Conservation (phyloP, 78 protist genomes). For the Chrysochromulina parva region DNA sequence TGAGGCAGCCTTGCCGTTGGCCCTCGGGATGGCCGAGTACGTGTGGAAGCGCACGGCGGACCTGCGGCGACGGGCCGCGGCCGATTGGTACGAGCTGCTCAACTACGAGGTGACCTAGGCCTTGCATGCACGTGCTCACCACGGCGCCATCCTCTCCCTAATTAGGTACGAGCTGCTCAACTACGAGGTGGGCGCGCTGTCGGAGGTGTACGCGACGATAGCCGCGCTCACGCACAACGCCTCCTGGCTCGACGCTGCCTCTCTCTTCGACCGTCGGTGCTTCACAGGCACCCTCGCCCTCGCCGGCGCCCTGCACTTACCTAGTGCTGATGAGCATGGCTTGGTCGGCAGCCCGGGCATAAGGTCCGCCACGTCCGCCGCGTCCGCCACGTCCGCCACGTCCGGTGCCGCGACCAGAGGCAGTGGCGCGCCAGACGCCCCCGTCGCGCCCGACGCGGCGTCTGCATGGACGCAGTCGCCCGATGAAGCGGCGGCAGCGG, state of each 20-base stretch:
- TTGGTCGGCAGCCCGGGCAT: too few species aligned
- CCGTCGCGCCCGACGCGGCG: too few species aligned
- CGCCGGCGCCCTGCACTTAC: background rate
- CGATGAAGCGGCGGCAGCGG: background rate
- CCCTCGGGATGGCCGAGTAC: background rate
- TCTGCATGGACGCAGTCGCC: background rate
- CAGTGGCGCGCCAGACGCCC: too few species aligned
- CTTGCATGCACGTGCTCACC: background rate
- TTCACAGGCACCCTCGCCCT: background rate
- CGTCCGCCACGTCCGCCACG: too few species aligned
- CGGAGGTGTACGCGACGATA: background rate
- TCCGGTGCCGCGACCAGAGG: too few species aligned
- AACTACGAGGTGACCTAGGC: constrained; percentile 27
- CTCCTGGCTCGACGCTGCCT: background rate
- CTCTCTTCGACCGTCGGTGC: background rate
- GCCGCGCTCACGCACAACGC: background rate
- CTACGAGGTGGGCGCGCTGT: background rate
- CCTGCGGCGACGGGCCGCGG: too few species aligned
- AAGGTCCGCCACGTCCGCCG: too few species aligned
- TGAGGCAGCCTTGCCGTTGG: background rate
- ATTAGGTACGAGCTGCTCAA: too few species aligned
- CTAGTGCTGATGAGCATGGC: too few species aligned
- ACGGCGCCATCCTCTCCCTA: too few species aligned
- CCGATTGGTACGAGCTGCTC: background rate
- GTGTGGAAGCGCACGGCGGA: background rate